Evolutionary conservation across 2,329 filamentous ascomycete species (phyloP), one percentile per base, ranked within the genome.

Genomic region (Colletotrichum sp.): DNA sequence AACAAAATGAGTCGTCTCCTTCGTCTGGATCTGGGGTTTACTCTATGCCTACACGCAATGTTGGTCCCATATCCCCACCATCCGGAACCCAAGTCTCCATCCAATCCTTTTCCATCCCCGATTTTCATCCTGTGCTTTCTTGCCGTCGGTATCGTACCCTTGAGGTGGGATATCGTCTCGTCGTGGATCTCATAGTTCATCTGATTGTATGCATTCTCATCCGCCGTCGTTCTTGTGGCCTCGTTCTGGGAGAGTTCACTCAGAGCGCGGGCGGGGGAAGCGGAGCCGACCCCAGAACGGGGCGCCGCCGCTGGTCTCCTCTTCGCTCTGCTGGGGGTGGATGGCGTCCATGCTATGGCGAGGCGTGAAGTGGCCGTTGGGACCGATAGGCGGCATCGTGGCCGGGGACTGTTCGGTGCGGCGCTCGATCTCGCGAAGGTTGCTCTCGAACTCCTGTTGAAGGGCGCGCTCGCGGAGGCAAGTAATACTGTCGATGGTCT

Each of bases 101-200:
- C 43, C 43, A 52, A 52, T 21, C 6, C 6, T 52, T 52, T 24
- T 52, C 10, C 43, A 52, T 5, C 43, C 12, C 38, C 5, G 9
- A 48, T 2, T 13, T 3, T 52, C 43, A 52, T 52, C 43, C 12
- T 24, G 43, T 21, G 43, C 10, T 24, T 52, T 52, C n/a, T 0
- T 21, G 43, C 1, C 43, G 43, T 21, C 0, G 43, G 2, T 21
- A 24, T 21, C 43, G n/a, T 52, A 13, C n/a, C n/a, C n/a, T 52
- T 21, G 38, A 0, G n/a, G 2, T 4, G 43, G 43, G n/a, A 1
- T 21, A 0, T 52, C 43, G 43, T 21, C n/a, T 21, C 43, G 2
- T 21, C 43, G n/a, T 52, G 8, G 43, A 21, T 52, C n/a, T 21
- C 43, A 4, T 52, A 24, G 3, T 1, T 52, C 43, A 13, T 52